phyloP scores from a whole-genome alignment of 2,329 filamentous ascomycete species.

The Chlorencoelia australis region DNA sequence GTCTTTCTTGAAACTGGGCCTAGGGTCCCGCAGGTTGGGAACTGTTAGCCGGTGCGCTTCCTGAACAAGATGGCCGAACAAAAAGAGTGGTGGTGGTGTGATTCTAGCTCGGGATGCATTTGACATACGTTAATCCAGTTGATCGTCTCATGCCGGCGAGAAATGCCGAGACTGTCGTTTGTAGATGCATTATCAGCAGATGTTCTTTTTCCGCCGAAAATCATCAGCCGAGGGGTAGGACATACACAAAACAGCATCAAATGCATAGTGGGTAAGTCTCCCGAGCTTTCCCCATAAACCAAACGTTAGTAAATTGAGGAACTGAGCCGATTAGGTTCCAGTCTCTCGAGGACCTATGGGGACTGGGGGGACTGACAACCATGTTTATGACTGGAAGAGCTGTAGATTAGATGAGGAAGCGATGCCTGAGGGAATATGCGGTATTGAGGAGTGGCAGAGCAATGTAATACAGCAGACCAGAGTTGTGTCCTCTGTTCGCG shows the following conservation, averaged over 20 bases:
- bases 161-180: constrained; percentile 74
- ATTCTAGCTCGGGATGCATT: no score
- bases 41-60: constrained; percentile 33
- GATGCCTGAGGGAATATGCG: no score
- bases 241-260: constrained; percentile 87
- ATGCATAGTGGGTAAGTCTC: constrained; percentile 86
- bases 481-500: no score
- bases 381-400: constrained; percentile 25
- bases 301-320: constrained; percentile 60
- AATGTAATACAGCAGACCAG: no score
- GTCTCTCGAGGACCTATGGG: constrained; percentile 23
- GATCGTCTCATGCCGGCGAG: constrained; percentile 96
- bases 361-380: constrained; percentile 29
- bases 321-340: constrained; percentile 39
- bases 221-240: constrained; percentile 17
- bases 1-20: constrained; percentile 78
- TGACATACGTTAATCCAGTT: constrained; percentile 92
- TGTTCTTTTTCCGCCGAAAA: not conserved
- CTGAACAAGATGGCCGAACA: no score
- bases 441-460: no score
- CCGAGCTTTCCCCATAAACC: constrained; percentile 72
- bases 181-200: constrained; percentile 13
- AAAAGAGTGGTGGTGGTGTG: no score
- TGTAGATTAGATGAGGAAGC: no score
- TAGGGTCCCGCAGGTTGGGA: constrained; percentile 35